phyloP scores from a whole-genome alignment of 768 basidiomycete species.

The Collybia nuda region DNA sequence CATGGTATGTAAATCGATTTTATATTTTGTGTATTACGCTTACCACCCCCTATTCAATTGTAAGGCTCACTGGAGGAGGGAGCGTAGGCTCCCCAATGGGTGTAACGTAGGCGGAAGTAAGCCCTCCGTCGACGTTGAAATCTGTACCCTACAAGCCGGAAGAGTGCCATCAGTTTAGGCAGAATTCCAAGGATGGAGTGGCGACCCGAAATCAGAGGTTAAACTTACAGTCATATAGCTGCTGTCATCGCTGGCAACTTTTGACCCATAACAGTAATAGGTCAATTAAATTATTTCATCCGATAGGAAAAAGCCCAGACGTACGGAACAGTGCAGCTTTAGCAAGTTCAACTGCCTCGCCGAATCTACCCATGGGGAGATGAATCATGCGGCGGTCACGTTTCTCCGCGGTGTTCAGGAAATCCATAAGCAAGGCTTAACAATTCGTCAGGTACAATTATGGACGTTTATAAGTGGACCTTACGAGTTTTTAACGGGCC shows the following conservation, averaged over 20 bases:
- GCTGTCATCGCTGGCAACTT: slow-evolving; percentile 92
- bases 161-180: background rate
- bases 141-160: slow-evolving; percentile 70
- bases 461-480: slow-evolving; percentile 19
- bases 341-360: slow-evolving; percentile 94
- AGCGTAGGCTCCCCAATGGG: slow-evolving; percentile 75
- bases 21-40: too few relatives aligned
- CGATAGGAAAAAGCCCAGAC: slow-evolving; percentile 30
- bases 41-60: too few relatives aligned
- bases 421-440: slow-evolving; percentile 94
- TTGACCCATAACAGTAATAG: slow-evolving; percentile 1
- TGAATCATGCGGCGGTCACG: slow-evolving; percentile 87
- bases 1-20: too few relatives aligned
- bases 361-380: slow-evolving; percentile 96
- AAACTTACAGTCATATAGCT: slow-evolving; percentile 88
- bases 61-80: slow-evolving; percentile 68
- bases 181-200: background rate
- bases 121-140: slow-evolving; percentile 94
- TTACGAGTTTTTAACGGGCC: slow-evolving; percentile 94
- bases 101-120: slow-evolving; percentile 92
- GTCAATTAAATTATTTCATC: background rate
- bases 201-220: background rate
- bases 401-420: slow-evolving; percentile 95
- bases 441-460: slow-evolving; percentile 9
- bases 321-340: slow-evolving; percentile 89